A percentile compares a stretch with the other conserved stretches of the same genome.
These are phyloP conservation scores for Neophaeococcomyces aloes DNA, from an alignment of 2,329 filamentous ascomycete species.

Conservation along the genomic window DNA sequence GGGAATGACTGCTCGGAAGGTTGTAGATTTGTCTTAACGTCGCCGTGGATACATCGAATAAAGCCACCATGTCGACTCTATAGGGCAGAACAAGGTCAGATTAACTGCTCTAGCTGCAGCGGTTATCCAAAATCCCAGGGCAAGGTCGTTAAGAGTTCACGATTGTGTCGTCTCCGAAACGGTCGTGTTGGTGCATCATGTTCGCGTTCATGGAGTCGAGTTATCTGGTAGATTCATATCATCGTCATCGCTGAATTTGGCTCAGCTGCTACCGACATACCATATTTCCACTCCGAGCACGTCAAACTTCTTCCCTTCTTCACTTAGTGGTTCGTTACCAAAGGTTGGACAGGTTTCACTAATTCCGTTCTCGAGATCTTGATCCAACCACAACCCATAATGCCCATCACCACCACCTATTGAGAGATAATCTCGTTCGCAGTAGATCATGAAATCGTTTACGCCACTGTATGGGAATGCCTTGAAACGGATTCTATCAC, in stretches of 20 bases:
- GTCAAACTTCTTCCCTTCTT: conserved; percentile 85
- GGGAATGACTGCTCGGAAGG: too few relatives aligned
- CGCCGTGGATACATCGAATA: too few relatives aligned
- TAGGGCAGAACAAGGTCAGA: too few relatives aligned
- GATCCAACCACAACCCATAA: conserved; percentile 89
- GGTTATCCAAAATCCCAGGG: too few relatives aligned
- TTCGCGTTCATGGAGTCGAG: too few relatives aligned
- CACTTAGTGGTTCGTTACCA: conserved; percentile 85
- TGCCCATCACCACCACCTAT: conserved; percentile 82
- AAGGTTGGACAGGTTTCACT: conserved; percentile 82
- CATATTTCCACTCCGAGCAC: conserved; percentile 86
- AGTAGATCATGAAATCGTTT: conserved; percentile 95
- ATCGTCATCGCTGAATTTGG: neutral
- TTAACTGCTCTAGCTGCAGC: too few relatives aligned
- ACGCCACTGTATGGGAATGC: conserved; percentile 92
- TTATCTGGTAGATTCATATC: neutral
- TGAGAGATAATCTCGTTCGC: conserved; percentile 73
- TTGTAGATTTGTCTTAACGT: too few relatives aligned
- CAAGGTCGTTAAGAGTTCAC: too few relatives aligned
- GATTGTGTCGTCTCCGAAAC: too few relatives aligned
- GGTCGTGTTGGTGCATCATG: too few relatives aligned
- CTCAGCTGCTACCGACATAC: conserved; percentile 59
- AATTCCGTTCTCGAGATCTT: conserved; percentile 70
- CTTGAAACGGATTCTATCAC: conserved; percentile 82
- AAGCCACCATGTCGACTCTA: too few relatives aligned